Evolutionary conservation across 2,329 filamentous ascomycete genomes (phyloP).

Genomic region (Fusarium neocosmosporiellum): DNA sequence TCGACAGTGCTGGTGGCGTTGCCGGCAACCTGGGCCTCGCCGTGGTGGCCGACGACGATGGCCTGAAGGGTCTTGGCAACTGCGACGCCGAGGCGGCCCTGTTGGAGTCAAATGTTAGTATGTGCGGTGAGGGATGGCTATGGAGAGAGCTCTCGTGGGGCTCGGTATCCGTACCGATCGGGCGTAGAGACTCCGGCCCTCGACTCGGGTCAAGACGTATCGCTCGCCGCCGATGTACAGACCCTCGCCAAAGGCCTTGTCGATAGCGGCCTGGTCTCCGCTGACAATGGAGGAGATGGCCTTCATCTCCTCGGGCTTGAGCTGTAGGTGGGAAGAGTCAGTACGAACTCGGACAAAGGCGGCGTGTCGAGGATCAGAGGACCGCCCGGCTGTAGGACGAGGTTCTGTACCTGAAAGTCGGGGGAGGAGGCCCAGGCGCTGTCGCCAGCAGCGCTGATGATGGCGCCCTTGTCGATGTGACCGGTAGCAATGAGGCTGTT

Average conservation of each 20-base stretch:
- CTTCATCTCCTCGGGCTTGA: slow-evolving; percentile 68
- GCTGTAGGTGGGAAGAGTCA: slow-evolving; percentile 38
- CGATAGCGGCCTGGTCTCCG: slow-evolving; percentile 60
- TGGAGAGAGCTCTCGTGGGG: neutral
- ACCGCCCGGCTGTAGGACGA: neutral
- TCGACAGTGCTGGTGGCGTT: slow-evolving; percentile 83
- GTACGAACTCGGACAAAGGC: slow-evolving; percentile 5
- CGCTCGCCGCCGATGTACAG: slow-evolving; percentile 81
- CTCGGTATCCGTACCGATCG: slow-evolving; percentile 74
- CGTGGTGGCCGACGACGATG: slow-evolving; percentile 89
- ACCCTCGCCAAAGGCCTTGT: slow-evolving; percentile 77
- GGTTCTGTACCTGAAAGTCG: slow-evolving; percentile 75
- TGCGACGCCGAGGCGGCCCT: slow-evolving; percentile 82
- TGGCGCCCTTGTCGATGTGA: slow-evolving; percentile 85
- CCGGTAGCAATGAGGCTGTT: slow-evolving; percentile 81
- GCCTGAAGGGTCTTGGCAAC: slow-evolving; percentile 90
- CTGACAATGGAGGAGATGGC: slow-evolving; percentile 64
- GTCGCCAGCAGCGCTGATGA: slow-evolving; percentile 84
- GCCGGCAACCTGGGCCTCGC: slow-evolving; percentile 77
- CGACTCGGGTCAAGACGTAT: slow-evolving; percentile 80
- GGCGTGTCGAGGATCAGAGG: slow-evolving; percentile 4
- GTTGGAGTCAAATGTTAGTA: slow-evolving; percentile 11
- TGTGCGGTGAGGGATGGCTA: neutral
- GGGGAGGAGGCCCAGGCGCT: slow-evolving; percentile 80
- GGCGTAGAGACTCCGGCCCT: slow-evolving; percentile 84